Base-by-base conservation (phyloP, 2,329 filamentous ascomycete species). In the Cadophora sp. region DNA sequence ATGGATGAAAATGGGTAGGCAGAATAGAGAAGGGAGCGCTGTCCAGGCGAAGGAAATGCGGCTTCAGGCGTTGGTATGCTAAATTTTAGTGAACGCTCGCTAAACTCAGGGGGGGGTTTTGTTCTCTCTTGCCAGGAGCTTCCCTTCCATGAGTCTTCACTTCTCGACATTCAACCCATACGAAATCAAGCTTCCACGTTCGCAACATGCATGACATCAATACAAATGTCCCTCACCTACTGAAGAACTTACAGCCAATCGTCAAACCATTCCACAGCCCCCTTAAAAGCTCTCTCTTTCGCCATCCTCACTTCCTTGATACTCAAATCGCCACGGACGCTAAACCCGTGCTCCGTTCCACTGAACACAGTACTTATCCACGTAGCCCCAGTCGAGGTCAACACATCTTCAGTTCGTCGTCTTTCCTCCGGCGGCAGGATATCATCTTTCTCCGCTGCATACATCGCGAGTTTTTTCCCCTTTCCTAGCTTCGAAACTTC, bases 211-310 rank as follows among this genome's bases (percentile, higher is more conserved):
- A 30, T 30, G 6, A 30, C 27, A 30, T 30, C 27, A 30, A 30
- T 6, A 30, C 27, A 1, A 30, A 30, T 6, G 3, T 6, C 3
- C 3, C 6, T 30, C 27, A 30, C 27, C 27, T 30, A 30, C 27
- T 30, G 6, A 4, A 30, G 27, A 30, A 30, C 3, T 33, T 56
- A 66, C 64, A 68, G 24, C 68, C 68, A 68, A 20, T 59, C 59
- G 4, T 90, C 84, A 70, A 95, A 93, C 92, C 92, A 96, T 59
- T 82, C 78, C 55, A 93, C 82, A 20, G 91, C 91, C 82, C 95
- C 92, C 71, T 82, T 73, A 76, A 94, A 94, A 2, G 92, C 91
- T 79, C 89, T 87, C 79, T 95, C 91, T 83, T 92, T 93, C 53
- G 91, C 89, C 73, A 85, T 93, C 77, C 84, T 86, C 73, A 85